Percentiles rank a stretch among this genome's conserved stretches.
Evolutionary conservation across 2,329 filamentous ascomycete genomes (phyloP).

Genomic region (Fusarium camptoceras): DNA sequence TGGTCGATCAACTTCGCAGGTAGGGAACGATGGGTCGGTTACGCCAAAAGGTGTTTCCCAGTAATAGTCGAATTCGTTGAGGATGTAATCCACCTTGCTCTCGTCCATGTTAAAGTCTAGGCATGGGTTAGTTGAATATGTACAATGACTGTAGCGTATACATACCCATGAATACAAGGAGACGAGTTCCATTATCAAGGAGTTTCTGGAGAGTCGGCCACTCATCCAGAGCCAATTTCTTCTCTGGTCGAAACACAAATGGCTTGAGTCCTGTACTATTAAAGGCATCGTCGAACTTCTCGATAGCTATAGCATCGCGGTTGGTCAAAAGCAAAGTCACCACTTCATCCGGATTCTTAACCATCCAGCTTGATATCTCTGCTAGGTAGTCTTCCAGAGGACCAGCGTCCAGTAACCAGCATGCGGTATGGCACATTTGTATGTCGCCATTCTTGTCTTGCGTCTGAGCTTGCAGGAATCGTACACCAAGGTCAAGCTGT

Average conservation of each 20-base stretch:
- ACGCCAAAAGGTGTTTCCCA: slow-evolving; percentile 81
- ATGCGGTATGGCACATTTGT: slow-evolving; percentile 74
- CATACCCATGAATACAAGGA: slow-evolving; percentile 78
- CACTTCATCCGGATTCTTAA: slow-evolving; percentile 68
- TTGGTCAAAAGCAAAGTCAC: slow-evolving; percentile 74
- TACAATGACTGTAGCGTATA: neutral
- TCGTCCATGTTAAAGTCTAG: slow-evolving; percentile 69
- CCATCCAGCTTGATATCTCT: slow-evolving; percentile 70
- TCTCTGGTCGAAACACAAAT: slow-evolving; percentile 66
- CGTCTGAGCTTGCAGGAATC: slow-evolving; percentile 73
- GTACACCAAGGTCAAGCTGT: slow-evolving; percentile 71
- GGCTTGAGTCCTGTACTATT: slow-evolving; percentile 64
- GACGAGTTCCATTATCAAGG: slow-evolving; percentile 70
- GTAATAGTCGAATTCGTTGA: slow-evolving; percentile 72
- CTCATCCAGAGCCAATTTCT: slow-evolving; percentile 57
- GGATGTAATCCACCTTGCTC: slow-evolving; percentile 68
- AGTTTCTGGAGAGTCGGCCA: slow-evolving; percentile 78
- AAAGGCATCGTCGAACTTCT: slow-evolving; percentile 67
- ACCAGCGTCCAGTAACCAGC: slow-evolving; percentile 69
- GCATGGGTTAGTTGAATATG: slow-evolving; percentile 25
- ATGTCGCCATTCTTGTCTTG: slow-evolving; percentile 65
- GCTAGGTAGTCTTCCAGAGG: slow-evolving; percentile 65
- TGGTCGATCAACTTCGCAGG: slow-evolving; percentile 75
- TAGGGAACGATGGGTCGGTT: slow-evolving; percentile 68
- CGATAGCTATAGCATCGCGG: slow-evolving; percentile 66